A percentile compares a stretch with the other conserved stretches of the same genome.
Evolutionary conservation across 306 rosid genomes (phyloP).

Genomic region (Astragalus glycyphyllos): DNA sequence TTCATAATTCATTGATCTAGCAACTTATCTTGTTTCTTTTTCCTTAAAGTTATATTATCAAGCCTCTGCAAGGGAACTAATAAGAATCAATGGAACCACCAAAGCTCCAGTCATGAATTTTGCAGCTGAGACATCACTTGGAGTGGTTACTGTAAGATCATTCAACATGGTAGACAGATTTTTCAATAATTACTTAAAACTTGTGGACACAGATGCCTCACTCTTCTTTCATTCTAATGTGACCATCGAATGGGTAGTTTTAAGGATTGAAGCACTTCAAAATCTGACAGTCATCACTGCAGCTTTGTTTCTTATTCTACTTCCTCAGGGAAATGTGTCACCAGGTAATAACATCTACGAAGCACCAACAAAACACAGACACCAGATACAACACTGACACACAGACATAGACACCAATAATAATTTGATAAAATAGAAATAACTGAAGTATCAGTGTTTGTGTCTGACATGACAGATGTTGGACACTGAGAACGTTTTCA

Average conservation of each 20-base stretch:
- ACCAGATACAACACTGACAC: too few species aligned
- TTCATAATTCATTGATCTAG: background rate
- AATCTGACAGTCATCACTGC: slow-evolving; percentile 70
- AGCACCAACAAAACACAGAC: too few species aligned
- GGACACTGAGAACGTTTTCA: too few species aligned
- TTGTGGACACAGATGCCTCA: slow-evolving; percentile 72
- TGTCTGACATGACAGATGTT: too few species aligned
- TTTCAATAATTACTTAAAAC: slow-evolving; percentile 59
- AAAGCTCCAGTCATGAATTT: slow-evolving; percentile 87
- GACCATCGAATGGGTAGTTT: slow-evolving; percentile 66
- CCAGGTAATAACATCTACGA: slow-evolving; percentile 52
- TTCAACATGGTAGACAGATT: slow-evolving; percentile 61
- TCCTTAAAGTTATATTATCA: slow-evolving; percentile 64
- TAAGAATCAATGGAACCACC: slow-evolving; percentile 86
- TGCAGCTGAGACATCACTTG: slow-evolving; percentile 81
- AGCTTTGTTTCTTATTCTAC: slow-evolving; percentile 61
- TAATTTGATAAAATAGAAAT: too few species aligned
- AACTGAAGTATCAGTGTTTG: too few species aligned
- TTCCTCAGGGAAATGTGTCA: slow-evolving; percentile 64
- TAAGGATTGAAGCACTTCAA: slow-evolving; percentile 74
- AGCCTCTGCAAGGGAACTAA: slow-evolving; percentile 75
- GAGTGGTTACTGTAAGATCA: slow-evolving; percentile 80
- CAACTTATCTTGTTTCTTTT: background rate
- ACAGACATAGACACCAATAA: too few species aligned
- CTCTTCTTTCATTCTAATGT: slow-evolving; percentile 72